Base-by-base conservation (phyloP, 1,284 basidiomycete species). In the Rhizoctonia solani region DNA sequence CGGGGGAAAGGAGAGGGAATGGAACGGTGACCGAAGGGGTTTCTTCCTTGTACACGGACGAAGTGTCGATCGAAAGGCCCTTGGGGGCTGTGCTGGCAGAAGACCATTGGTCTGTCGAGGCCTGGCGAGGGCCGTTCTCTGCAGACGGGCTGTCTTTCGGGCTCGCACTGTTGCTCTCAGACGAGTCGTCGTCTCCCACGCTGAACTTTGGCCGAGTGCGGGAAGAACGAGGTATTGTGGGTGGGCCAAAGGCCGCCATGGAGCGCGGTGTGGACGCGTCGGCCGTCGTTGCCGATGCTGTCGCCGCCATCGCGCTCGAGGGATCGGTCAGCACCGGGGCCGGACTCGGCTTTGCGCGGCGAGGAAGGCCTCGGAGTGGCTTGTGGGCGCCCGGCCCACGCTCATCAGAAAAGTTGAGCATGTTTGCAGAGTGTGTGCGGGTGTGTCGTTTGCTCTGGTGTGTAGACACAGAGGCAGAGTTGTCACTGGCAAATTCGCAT, bases 301-400 rank as follows among this genome's bases (percentile, higher is more conserved):
- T n/a, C n/a, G n/a, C n/a, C n/a, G n/a, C n/a, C n/a, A n/a, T n/a
- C n/a, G n/a, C n/a, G n/a, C n/a, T 41, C n/a, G 58, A 11, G 47
- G 34, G 32, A 32, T 50, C 58, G 47, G 47, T 29, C 13, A 46
- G 9, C 4, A 47, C 46, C 25, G 58, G 58, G 32, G 46, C 44
- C 8, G 49, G 41, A 21, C 37, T 21, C n/a, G 39, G 41, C 53
- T 58, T 55, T 29, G 54, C 66, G 46, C 81, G 76, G 14, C 80
- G 79, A 37, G 86, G 86, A 56, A 87, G 80, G 42, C 75, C 70
- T 19, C 80, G 79, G 55, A 87, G 78, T 14, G 83, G 77, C 25
- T 77, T 78, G 70, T 86, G 85, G 16, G 85, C 80, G 71, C 84
- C 84, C 11, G 79, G 77, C 29, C 81, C 81, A 42, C 74, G 77